Base-by-base conservation (phyloP, 805 yeast species). In the Wickerhamiella spandovensis region DNA sequence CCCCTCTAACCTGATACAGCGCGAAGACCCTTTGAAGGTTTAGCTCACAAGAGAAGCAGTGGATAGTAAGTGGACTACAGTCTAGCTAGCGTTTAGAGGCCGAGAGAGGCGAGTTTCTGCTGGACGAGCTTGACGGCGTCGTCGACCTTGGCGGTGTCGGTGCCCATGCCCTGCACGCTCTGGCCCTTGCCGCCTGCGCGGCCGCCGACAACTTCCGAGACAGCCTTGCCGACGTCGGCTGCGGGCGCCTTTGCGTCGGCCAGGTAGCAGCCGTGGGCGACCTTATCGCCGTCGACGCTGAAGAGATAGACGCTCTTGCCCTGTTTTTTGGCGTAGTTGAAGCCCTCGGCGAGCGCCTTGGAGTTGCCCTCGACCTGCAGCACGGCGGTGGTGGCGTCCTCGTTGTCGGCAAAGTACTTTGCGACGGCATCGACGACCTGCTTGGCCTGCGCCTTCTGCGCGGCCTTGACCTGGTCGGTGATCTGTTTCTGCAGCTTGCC, bases 131-230 rank as follows among this genome's bases (percentile, higher is more conserved):
- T 76, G 56, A 92, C 73, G 24, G 98, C 99, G 41, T 73, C 75
- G 42, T 73, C 74, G 48, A 87, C 73, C 55, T 84, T 85, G 32
- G 69, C 73, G 37, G 81, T 75, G 55, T 86, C 83, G 59, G 82
- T 86, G 60, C 98, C 98, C 81, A 87, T 84, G 69, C 99, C 99
- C 72, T 92, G 98, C 59, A 87, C 86, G 50, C 89, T 81, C 57
- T 87, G 85, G 56, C 96, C 97, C 70, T 87, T 92, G 67, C 99
- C 99, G 71, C 99, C 99, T 52, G 95, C 94, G 67, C 84, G 87
- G 68, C 99, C 99, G 57, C 98, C 99, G 59, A 92, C 79, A 60
- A 74, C 72, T 37, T 72, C 68, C 44, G 89, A 72, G 43, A 84
- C 97, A 51, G 75, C 70, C 48, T 74, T 68, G 30, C 94, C 94